Base-by-base conservation (phyloP, 1,284 basidiomycete genomes). In the Cryptococcus sp. region DNA sequence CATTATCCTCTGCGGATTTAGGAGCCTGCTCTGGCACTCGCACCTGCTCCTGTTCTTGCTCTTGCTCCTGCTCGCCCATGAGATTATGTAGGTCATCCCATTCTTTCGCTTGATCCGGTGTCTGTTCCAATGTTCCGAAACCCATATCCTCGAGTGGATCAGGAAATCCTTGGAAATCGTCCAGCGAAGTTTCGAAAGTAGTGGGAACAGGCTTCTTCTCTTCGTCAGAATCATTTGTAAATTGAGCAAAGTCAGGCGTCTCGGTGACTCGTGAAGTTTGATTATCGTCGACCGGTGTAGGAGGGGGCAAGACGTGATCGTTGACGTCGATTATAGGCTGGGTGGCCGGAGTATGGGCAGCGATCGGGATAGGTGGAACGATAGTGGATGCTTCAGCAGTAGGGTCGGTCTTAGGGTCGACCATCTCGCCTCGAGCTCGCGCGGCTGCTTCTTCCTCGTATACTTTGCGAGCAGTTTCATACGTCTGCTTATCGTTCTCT, bases 401-500 rank as follows among this genome's bases (percentile, higher is more conserved):
- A 19, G 36, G 36, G 18, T 39, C 36, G 36, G 36, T 39, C 14
- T 39, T 39, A 19, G 18, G 14, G 36, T 39, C 36, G 23, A 67
- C 49, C 31, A 61, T 60, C 47, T 69, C 66, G n/a, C 66, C 66
- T 36, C 66, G 46, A 16, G 64, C 64, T 43, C 64, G 55, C 10
- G 66, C 66, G 9, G 64, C 64, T 14, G 64, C 56, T 25, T 69
- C 66, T 13, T 63, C 60, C 40, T 69, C 66, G 52, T 69, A 69
- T 2, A 59, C 43, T 50, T 63, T 65, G 7, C 62, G 58, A 25
- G 64, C 58, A 11, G 83, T 79, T 67, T 92, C 89, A 73, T 93
- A 93, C 60, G 89, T 86, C 76, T 90, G 83, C 78, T 92, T 93
- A 80, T 92, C 89, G 68, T 87, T 85, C 72, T 92, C 90, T 11